Conservation (phyloP, 2,329 filamentous ascomycete species). For the Claviceps spartinae region DNA sequence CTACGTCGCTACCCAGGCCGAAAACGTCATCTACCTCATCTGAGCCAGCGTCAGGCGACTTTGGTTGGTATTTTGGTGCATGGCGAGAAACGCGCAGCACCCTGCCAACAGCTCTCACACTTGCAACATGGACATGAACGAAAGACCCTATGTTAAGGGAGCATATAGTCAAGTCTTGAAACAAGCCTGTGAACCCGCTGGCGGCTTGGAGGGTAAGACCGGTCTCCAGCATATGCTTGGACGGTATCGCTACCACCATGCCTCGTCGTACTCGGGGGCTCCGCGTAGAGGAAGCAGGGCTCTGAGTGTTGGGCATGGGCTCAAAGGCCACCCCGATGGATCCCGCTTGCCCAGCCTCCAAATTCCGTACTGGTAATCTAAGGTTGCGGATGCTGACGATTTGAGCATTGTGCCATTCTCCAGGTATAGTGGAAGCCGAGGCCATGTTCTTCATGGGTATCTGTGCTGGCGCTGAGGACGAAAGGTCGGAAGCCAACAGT, state of each 20-base stretch:
- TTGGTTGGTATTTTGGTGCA: slow-evolving; percentile 12
- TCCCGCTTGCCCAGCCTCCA: slow-evolving; percentile 73
- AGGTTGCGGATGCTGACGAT: slow-evolving; percentile 83
- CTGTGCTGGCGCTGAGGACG: slow-evolving; percentile 37
- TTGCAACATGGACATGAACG: slow-evolving; percentile 77
- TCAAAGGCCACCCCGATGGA: slow-evolving; percentile 69
- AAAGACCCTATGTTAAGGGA: slow-evolving; percentile 52
- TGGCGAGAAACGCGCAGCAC: slow-evolving; percentile 42
- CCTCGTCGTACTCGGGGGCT: slow-evolving; percentile 52
- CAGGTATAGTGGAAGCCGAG: slow-evolving; percentile 37
- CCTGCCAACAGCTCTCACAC: slow-evolving; percentile 68
- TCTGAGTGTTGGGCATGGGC: slow-evolving; percentile 7
- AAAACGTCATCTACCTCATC: slow-evolving; percentile 43
- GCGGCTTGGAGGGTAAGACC: slow-evolving; percentile 48
- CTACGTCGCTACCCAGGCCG: slow-evolving; percentile 35
- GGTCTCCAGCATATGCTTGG: slow-evolving; percentile 42
- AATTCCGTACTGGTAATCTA: slow-evolving; percentile 62
- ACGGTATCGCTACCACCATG: slow-evolving; percentile 62
- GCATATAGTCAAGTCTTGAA: slow-evolving; percentile 49
- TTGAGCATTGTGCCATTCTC: slow-evolving; percentile 67
- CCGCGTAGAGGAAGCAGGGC: slow-evolving; percentile 6
- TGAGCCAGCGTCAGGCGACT: slow-evolving; percentile 9
- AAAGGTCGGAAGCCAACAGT: slow-evolving; percentile 38
- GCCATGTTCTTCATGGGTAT: slow-evolving; percentile 39
- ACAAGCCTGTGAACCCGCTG: slow-evolving; percentile 57